phyloP scores from a whole-genome alignment of 2,329 filamentous ascomycete species.

The Neonectria coccinea region DNA sequence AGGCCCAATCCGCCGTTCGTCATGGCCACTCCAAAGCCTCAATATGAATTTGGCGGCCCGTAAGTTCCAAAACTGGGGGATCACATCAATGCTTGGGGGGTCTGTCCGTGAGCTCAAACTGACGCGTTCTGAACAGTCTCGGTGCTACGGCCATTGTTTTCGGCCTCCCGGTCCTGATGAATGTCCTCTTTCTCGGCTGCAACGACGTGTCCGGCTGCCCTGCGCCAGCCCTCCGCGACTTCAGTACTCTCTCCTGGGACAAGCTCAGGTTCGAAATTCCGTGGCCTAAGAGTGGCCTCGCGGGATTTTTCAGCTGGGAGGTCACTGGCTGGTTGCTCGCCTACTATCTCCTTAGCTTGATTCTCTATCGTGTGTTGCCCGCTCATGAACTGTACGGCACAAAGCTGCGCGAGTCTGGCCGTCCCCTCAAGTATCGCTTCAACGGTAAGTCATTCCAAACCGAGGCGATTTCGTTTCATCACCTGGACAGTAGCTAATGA shows the following conservation, averaged over 20 bases:
- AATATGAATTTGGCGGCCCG: constrained; percentile 52
- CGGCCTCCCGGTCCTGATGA: constrained; percentile 79
- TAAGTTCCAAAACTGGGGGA: constrained; percentile 33
- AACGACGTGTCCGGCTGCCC: constrained; percentile 92
- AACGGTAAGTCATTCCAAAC: constrained; percentile 62
- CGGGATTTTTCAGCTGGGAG: constrained; percentile 74
- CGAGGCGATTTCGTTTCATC: fast-evolving
- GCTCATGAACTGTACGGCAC: constrained; percentile 76
- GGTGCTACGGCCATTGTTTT: constrained; percentile 81
- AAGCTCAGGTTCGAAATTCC: constrained; percentile 79
- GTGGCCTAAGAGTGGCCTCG: constrained; percentile 77
- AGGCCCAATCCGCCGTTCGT: not conserved
- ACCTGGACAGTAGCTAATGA: not conserved
- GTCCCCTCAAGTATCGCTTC: constrained; percentile 81
- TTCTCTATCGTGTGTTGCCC: constrained; percentile 79
- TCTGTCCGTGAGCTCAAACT: not conserved
- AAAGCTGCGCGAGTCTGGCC: constrained; percentile 71
- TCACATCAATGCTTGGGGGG: not conserved
- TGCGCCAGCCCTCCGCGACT: constrained; percentile 78
- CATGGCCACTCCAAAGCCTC: constrained; percentile 31
- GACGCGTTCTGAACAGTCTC: constrained; percentile 59
- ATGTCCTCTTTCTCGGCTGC: constrained; percentile 81
- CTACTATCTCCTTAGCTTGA: constrained; percentile 80
- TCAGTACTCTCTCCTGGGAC: constrained; percentile 73
- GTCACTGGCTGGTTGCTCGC: constrained; percentile 74